phyloP scores from a whole-genome alignment of 2,329 filamentous ascomycete species.

The Cadophora sp. region DNA sequence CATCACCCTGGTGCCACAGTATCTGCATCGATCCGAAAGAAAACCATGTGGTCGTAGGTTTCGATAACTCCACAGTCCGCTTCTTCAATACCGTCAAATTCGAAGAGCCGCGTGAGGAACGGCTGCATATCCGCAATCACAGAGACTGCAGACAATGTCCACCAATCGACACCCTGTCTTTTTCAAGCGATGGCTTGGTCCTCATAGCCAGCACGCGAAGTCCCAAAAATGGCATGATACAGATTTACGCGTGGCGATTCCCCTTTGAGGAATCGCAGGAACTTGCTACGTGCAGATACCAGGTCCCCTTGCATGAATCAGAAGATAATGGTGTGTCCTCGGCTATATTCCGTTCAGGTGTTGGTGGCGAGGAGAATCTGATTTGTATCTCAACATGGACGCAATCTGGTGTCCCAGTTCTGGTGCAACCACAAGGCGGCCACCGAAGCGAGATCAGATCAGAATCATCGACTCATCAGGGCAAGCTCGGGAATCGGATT shows the following conservation, averaged over 20 bases:
- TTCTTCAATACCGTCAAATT: slow-evolving; percentile 48
- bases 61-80: slow-evolving; percentile 49
- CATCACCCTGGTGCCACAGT: slow-evolving; percentile 48
- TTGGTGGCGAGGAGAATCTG: slow-evolving; percentile 45
- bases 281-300: slow-evolving; percentile 46
- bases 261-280: slow-evolving; percentile 48
- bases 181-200: slow-evolving; percentile 49
- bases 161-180: slow-evolving; percentile 49
- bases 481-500: slow-evolving; percentile 48
- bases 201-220: slow-evolving; percentile 49
- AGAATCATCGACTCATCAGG: slow-evolving; percentile 41
- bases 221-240: slow-evolving; percentile 46
- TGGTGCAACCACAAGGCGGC: slow-evolving; percentile 48
- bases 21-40: slow-evolving; percentile 49
- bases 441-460: slow-evolving; percentile 46
- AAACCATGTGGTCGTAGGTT: slow-evolving; percentile 50
- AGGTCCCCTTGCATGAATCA: slow-evolving; percentile 49
- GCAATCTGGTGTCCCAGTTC: slow-evolving; percentile 49
- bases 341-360: slow-evolving; percentile 46
- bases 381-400: slow-evolving; percentile 52
- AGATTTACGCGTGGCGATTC: slow-evolving; percentile 48
- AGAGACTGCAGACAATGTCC: slow-evolving; percentile 46
- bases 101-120: slow-evolving; percentile 48
- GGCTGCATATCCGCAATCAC: slow-evolving; percentile 46
- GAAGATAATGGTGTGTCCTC: slow-evolving; percentile 50